A percentile compares a stretch with the other conserved stretches of the same genome.
Evolutionary conservation across 2,329 filamentous ascomycete genomes (phyloP).

Genomic region (Fusarium sp.): DNA sequence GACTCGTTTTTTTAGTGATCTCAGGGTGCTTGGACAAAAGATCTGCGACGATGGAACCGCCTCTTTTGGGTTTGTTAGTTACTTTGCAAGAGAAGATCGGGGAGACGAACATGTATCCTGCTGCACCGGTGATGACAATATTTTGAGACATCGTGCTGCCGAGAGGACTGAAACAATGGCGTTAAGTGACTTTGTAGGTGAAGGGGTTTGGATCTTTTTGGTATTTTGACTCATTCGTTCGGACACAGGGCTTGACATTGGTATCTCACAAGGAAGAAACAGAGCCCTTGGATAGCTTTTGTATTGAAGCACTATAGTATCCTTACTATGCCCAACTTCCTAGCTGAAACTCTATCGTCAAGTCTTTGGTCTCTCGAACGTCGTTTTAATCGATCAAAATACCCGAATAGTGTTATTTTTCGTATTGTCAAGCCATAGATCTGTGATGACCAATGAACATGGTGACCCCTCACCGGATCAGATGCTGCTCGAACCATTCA

Average conservation of each 20-base stretch:
- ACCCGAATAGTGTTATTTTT: neutral
- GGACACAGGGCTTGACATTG: neutral
- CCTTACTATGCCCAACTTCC: neutral
- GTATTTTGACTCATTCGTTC: neutral
- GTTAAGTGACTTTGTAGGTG: neutral
- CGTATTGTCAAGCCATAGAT: neutral
- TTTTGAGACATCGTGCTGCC: neutral
- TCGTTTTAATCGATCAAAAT: neutral
- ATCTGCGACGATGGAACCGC: neutral
- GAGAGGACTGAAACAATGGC: neutral
- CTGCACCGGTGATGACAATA: neutral
- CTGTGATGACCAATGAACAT: neutral
- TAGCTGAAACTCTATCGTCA: neutral
- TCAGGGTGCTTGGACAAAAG: neutral
- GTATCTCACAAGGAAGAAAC: neutral
- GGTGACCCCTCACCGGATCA: neutral
- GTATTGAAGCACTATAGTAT: neutral
- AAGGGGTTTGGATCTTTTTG: neutral
- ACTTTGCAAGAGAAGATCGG: rapidly evolving
- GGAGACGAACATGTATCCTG: neutral
- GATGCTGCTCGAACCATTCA: too few species aligned
- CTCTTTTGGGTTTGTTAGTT: neutral
- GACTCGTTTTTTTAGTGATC: neutral
- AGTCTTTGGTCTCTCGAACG: neutral
- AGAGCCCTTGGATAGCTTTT: neutral